phyloP scores from a whole-genome alignment of 2,329 filamentous ascomycete genomes.

The Simplicillium sp. region DNA sequence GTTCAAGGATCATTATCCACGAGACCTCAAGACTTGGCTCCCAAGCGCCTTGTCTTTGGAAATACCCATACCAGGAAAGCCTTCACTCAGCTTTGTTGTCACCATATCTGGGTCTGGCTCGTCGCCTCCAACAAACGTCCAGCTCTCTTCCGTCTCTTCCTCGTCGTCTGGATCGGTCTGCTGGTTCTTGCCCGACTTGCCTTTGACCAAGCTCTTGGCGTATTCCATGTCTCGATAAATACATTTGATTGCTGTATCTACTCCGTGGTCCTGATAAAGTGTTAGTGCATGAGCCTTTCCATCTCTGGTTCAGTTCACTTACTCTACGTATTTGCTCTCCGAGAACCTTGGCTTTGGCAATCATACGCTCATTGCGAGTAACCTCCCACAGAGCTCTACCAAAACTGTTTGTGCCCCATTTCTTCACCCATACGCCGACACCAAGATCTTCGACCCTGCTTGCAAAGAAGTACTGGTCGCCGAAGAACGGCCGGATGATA shows the following conservation, averaged over 20 bases:
- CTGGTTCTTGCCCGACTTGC: constrained; percentile 43
- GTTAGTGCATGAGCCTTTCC: constrained; percentile 14
- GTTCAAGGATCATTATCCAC: no score
- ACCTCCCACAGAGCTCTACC: constrained; percentile 84
- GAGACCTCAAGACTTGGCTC: constrained; percentile 10
- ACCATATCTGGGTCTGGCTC: constrained; percentile 34
- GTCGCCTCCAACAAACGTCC: constrained; percentile 72
- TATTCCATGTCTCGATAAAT: constrained; percentile 96
- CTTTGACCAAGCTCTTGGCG: constrained; percentile 72
- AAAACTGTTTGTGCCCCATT: constrained; percentile 79
- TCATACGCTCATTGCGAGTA: constrained; percentile 85
- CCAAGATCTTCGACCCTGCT: constrained; percentile 83
- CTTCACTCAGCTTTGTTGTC: constrained; percentile 29
- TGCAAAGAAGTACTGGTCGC: constrained; percentile 96
- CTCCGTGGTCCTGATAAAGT: constrained; percentile 65
- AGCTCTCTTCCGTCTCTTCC: constrained; percentile 65
- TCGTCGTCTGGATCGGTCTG: constrained; percentile 33
- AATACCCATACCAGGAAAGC: constrained; percentile 13
- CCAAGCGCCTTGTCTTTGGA: constrained; percentile 13
- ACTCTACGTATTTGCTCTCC: constrained; percentile 84
- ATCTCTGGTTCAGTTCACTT: constrained; percentile 21
- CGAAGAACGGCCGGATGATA: constrained; percentile 94
- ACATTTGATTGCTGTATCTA: constrained; percentile 80
- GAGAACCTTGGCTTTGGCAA: constrained; percentile 69
- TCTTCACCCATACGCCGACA: constrained; percentile 82